phyloP scores from a whole-genome alignment of 169 alveolate genomes.

The Plasmodium knowlesi region DNA sequence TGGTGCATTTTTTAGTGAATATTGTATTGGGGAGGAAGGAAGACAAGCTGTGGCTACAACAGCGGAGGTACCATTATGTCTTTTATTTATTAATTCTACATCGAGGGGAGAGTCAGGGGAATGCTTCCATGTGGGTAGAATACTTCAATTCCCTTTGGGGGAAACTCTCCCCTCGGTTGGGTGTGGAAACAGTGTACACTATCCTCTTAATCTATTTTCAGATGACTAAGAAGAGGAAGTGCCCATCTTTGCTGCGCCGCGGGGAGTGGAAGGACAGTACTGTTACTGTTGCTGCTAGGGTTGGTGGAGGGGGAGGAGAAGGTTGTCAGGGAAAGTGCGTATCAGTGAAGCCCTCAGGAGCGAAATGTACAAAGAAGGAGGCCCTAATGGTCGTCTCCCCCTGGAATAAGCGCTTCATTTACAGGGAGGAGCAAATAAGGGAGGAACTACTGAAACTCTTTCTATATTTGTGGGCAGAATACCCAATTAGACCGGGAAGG shows the following conservation, averaged over 20 bases:
- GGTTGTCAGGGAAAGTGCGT: too few relatives aligned
- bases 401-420: not conserved
- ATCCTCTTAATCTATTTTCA: constrained; percentile 29
- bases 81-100: constrained; percentile 19
- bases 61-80: not conserved
- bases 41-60: not conserved
- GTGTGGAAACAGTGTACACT: not conserved
- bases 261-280: too few relatives aligned
- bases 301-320: too few relatives aligned
- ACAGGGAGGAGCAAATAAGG: constrained; percentile 1
- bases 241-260: not conserved
- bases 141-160: constrained; percentile 7
- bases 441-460: constrained; percentile 25
- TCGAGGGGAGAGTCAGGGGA: not conserved
- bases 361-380: not conserved
- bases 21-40: not conserved
- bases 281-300: too few relatives aligned
- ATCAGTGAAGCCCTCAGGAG: not conserved
- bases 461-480: constrained; percentile 15
- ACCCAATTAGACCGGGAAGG: constrained; percentile 15
- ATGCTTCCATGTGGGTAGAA: not conserved
- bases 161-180: not conserved
- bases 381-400: not conserved
- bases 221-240: not conserved
- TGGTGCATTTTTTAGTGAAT: not conserved